phyloP scores from a whole-genome alignment of 2,329 filamentous ascomycete genomes.

The Xylaria sp. region DNA sequence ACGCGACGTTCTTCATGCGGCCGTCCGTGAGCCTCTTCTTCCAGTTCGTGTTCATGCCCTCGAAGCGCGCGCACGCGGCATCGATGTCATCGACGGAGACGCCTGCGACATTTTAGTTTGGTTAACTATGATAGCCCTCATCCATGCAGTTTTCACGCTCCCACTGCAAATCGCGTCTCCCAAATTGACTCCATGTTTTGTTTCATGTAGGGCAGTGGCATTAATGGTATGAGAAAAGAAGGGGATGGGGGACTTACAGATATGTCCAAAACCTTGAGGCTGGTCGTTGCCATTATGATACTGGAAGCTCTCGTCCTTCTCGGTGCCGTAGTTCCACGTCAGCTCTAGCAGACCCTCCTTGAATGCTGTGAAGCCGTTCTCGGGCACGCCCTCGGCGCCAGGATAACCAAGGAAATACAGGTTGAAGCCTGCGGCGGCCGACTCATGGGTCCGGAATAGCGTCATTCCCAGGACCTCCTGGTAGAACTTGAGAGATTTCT shows the following conservation, averaged over 20 bases:
- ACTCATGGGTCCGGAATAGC: slow-evolving; percentile 78
- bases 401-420: slow-evolving; percentile 93
- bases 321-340: slow-evolving; percentile 86
- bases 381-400: slow-evolving; percentile 63
- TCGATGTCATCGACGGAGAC: slow-evolving; percentile 89
- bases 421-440: slow-evolving; percentile 79
- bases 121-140: too few species aligned
- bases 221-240: background rate
- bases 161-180: background rate
- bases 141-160: background rate
- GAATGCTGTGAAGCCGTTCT: slow-evolving; percentile 68
- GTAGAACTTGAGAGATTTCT: slow-evolving; percentile 82
- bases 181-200: too few species aligned
- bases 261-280: slow-evolving; percentile 94
- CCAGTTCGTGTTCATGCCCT: slow-evolving; percentile 84
- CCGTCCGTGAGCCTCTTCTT: slow-evolving; percentile 97
- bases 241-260: slow-evolving; percentile 70
- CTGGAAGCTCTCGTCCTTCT: slow-evolving; percentile 83
- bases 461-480: slow-evolving; percentile 91
- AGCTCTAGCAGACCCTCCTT: slow-evolving; percentile 89
- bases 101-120: slow-evolving; percentile 58
- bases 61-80: slow-evolving; percentile 86
- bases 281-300: slow-evolving; percentile 95
- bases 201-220: background rate
- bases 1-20: slow-evolving; percentile 92